Percentiles rank a stretch among this genome's conserved stretches.
Conservation (phyloP, 2,329 filamentous ascomycete species). For the Mollisia scopiformis region DNA sequence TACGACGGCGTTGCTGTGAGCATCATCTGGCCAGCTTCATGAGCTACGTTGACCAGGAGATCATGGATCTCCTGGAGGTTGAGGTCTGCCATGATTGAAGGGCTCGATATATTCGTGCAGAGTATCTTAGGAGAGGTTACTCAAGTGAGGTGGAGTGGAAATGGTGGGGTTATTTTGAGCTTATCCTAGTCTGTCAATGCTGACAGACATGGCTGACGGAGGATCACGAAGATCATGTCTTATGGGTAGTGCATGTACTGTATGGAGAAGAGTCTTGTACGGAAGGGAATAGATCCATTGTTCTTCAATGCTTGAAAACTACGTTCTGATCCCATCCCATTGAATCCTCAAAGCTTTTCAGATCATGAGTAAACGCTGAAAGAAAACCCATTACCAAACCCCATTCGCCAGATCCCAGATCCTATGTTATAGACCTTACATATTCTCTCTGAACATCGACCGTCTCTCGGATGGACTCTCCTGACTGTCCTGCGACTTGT, state of each 20-base stretch:
- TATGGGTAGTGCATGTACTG: background rate
- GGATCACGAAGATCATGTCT: background rate
- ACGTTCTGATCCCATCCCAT: background rate
- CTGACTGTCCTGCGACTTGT: conserved; percentile 19
- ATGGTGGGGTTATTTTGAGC: background rate
- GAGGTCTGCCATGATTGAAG: conserved; percentile 53
- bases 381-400: background rate
- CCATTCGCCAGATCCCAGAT: conserved; percentile 8
- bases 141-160: background rate
- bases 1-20: conserved; percentile 61
- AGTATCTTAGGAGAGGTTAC: background rate
- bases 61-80: conserved; percentile 66
- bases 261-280: no score
- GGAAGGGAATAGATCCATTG: background rate
- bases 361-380: conserved; percentile 5
- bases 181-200: background rate
- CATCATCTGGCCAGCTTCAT: conserved; percentile 68
- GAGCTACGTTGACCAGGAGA: conserved; percentile 60
- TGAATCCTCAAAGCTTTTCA: background rate
- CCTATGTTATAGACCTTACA: conserved; percentile 46
- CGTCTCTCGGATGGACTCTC: conserved; percentile 69
- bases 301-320: background rate
- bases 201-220: background rate
- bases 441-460: conserved; percentile 71
- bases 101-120: background rate